These are phyloP conservation scores for Ascochyta lentis DNA, from an alignment of 2,329 filamentous ascomycete genomes.

Conservation along the genomic window DNA sequence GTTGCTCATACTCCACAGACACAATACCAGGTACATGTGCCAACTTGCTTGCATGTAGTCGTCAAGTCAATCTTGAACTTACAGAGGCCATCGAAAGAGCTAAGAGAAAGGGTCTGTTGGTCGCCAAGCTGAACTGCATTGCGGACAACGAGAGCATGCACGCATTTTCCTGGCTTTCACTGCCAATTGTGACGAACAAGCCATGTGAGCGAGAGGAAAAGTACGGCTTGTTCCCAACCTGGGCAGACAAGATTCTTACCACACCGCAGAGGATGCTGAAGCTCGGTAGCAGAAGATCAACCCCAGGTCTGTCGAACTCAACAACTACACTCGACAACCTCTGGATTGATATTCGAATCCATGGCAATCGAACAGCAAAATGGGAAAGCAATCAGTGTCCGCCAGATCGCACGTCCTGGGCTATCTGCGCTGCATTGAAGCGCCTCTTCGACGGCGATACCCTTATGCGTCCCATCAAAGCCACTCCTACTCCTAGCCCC, in stretches of 20 bases:
- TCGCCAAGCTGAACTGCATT: constrained; percentile 40
- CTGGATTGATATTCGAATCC: constrained; percentile 39
- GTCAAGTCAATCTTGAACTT: constrained; percentile 42
- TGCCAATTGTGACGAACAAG: constrained; percentile 37
- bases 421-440: constrained; percentile 44
- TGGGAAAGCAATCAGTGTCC: constrained; percentile 25
- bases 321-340: constrained; percentile 31
- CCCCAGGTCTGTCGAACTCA: not conserved
- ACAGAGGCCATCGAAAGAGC: constrained; percentile 28
- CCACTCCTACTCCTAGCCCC: constrained; percentile 2
- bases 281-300: constrained; percentile 6
- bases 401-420: constrained; percentile 41
- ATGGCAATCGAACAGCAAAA: constrained; percentile 30
- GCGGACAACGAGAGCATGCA: constrained; percentile 37
- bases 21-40: constrained; percentile 36
- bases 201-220: constrained; percentile 1
- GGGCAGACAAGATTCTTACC: constrained; percentile 25
- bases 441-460: constrained; percentile 37
- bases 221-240: constrained; percentile 19
- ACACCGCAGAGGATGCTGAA: constrained; percentile 15
- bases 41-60: constrained; percentile 37
- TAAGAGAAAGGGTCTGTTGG: constrained; percentile 23
- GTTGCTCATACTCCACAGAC: constrained; percentile 34
- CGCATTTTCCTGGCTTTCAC: constrained; percentile 42
- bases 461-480: constrained; percentile 23